A percentile compares a stretch with the other conserved stretches of the same genome.
Conservation (phyloP, 805 yeast species). For the Diddensiella santjacobensis region DNA sequence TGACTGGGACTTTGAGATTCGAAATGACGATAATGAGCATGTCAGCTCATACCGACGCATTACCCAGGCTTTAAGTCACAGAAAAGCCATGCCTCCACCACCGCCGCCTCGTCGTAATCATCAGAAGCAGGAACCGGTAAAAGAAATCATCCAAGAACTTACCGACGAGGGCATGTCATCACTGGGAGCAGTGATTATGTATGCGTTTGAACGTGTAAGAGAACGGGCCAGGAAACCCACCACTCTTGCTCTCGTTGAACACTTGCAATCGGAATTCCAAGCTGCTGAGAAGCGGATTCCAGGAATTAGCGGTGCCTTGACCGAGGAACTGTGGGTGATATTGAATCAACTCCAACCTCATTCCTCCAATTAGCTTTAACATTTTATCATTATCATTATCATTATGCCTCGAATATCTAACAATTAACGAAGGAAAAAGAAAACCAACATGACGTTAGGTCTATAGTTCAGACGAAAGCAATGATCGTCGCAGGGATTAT, state of each 20-base stretch:
- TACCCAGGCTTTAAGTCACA: background rate
- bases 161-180: constrained; percentile 2
- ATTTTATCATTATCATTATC: no score
- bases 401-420: no score
- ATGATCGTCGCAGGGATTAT: no score
- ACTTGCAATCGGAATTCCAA: constrained; percentile 6
- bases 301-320: constrained; percentile 16
- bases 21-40: constrained; percentile 5
- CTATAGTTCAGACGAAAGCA: no score
- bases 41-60: background rate
- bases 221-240: constrained; percentile 8
- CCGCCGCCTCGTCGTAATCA: background rate
- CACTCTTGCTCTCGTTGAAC: constrained; percentile 4
- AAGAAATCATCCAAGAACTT: background rate
- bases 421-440: no score
- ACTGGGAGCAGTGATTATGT: constrained; percentile 9
- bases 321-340: constrained; percentile 13
- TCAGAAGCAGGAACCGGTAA: background rate
- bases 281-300: constrained; percentile 10
- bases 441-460: no score
- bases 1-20: constrained; percentile 17
- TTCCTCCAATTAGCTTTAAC: no score
- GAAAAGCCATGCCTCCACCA: background rate
- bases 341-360: background rate
- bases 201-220: constrained; percentile 12